Conservation (phyloP, 441 rosid species). For the Aleurites moluccanus region DNA sequence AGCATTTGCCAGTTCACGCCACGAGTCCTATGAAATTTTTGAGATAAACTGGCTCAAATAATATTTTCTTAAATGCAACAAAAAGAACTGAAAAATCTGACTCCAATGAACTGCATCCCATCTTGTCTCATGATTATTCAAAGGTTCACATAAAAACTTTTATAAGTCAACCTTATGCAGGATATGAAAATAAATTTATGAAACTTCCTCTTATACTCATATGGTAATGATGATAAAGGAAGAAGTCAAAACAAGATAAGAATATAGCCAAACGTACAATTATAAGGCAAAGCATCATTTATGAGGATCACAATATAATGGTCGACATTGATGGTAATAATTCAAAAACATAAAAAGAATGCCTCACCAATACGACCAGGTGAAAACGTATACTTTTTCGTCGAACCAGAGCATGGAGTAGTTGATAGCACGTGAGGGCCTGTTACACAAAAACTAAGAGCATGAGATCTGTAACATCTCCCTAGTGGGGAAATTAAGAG, state of each 20-base stretch:
- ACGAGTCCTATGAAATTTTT: slow-evolving; percentile 64
- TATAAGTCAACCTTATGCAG: neutral
- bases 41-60: slow-evolving; percentile 21
- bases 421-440: slow-evolving; percentile 79
- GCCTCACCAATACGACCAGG: slow-evolving; percentile 83
- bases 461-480: slow-evolving; percentile 11
- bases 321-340: neutral
- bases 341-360: neutral
- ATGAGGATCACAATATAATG: neutral
- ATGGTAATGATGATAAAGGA: neutral
- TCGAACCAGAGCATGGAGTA: slow-evolving; percentile 82
- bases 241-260: neutral
- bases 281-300: neutral
- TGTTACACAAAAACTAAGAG: slow-evolving; percentile 29
- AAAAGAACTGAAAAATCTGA: neutral
- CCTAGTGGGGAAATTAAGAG: slow-evolving; percentile 9
- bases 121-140: neutral
- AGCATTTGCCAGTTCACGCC: slow-evolving; percentile 87
- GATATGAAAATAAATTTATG: neutral
- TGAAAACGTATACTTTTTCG: slow-evolving; percentile 70
- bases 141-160: slow-evolving; percentile 4
- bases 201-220: neutral
- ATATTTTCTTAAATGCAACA: slow-evolving; percentile 4
- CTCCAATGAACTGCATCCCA: neutral
- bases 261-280: neutral